Base-by-base conservation (phyloP, 768 basidiomycete species). In the Trametes elegans region DNA sequence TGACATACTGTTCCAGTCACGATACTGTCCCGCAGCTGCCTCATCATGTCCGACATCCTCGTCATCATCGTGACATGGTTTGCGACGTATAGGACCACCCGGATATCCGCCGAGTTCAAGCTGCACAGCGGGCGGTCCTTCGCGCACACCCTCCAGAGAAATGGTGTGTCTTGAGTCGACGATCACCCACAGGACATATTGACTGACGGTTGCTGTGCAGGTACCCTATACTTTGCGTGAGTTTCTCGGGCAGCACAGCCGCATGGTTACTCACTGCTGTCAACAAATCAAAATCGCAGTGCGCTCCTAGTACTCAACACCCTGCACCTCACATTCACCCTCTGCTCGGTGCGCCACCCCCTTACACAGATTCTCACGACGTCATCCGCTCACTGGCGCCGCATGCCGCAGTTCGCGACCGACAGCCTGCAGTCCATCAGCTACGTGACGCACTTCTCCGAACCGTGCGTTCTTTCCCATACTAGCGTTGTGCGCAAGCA, bases 31-130 rank as follows among this genome's bases (percentile, higher is more conserved):
- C 45, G 53, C 19, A 38, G 38, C 5, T 49, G 36, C 23, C 26
- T 55, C 14, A 55, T 55, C 5, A 27, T 39, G 3, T 26, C 53
- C 6, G 53, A 55, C 26, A 1, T 41, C 13, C 34, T 48, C 16
- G 53, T 55, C 21, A 47, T 55, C 29, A 18, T 55, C n/a, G 18
- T 48, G n/a, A 55, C 53, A 5, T 48, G 35, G 36, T n/a, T 32
- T 10, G 44, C 34, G 18, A 55, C 45, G 0, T 23, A 31, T 28
- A 23, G 34, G 13, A 11, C 35, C 11, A 26, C 39, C n/a, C 19
- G 40, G 9, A 41, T 9, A 23, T 18, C 21, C 34, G 11, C 32
- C 23, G 19, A 28, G 26, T 7, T 6, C 5, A 8, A 19, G 19
- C 10, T 21, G 29, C 18, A 21, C 32, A 16, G 11, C 3, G 16